Conservation (phyloP, 257 asterid genomes). For the Agastache rugosa region DNA sequence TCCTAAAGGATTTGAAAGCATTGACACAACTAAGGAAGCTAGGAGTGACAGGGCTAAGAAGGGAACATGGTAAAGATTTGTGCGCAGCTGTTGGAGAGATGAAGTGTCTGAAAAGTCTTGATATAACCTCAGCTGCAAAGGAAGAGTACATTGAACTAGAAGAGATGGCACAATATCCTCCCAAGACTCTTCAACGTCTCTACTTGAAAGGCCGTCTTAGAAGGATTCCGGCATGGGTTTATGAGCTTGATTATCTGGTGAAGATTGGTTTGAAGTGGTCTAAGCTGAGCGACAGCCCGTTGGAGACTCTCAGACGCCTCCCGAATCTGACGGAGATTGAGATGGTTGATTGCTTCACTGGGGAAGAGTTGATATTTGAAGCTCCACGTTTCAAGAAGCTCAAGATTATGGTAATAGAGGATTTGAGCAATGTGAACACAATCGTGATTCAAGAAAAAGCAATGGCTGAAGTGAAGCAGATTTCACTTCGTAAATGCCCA, state of each 20-base stretch:
- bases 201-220: slow-evolving; percentile 43
- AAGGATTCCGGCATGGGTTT: slow-evolving; percentile 37
- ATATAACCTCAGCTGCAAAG: slow-evolving; percentile 35
- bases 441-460: slow-evolving; percentile 35
- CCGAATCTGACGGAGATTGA: slow-evolving; percentile 43
- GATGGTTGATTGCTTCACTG: slow-evolving; percentile 37
- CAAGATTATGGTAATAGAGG: slow-evolving; percentile 38
- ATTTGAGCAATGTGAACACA: slow-evolving; percentile 15
- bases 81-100: slow-evolving; percentile 39
- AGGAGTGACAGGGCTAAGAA: slow-evolving; percentile 42
- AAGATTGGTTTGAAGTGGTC: slow-evolving; percentile 40
- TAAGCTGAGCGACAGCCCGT: slow-evolving; percentile 29
- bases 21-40: slow-evolving; percentile 48
- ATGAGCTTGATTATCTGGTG: slow-evolving; percentile 27
- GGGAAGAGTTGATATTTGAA: slow-evolving; percentile 33
- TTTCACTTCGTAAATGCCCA: slow-evolving; percentile 39
- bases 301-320: slow-evolving; percentile 30
- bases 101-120: slow-evolving; percentile 39
- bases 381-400: slow-evolving; percentile 37
- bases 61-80: slow-evolving; percentile 37
- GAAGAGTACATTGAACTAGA: slow-evolving; percentile 36
- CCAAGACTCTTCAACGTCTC: slow-evolving; percentile 32
- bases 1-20: slow-evolving; percentile 33
- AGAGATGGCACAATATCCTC: slow-evolving; percentile 21
- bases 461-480: slow-evolving; percentile 30